Base-by-base conservation (phyloP, 2,329 filamentous ascomycete genomes). In the Trichoderma afroharzianum region DNA sequence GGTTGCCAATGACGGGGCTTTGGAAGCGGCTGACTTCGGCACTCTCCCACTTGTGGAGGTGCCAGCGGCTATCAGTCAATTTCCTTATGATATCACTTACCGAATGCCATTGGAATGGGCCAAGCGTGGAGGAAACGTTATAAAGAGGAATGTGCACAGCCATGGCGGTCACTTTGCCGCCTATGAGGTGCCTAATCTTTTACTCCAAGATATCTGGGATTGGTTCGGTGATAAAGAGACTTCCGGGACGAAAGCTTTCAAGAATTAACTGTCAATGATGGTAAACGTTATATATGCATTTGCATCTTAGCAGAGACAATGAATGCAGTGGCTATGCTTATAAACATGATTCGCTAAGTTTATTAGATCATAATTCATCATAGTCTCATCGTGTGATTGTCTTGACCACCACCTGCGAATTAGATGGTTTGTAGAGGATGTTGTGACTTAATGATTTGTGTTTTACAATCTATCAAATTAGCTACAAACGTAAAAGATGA, bases 161-260 rank as follows among this genome's bases (percentile, higher is more conserved):
- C 28, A 66, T 66, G 63, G 63, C 11, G 63, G 63, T n/a, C 63
- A 66, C 6, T 66, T 55, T 66, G 63, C 63, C 7, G 30, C 47
- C 21, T 55, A 66, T 11, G 63, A 66, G 12, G 43, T 66, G 30
- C 63, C 63, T 1, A 14, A 55, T 36, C 43, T 55, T 14, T 32
- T 66, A 47, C n/a, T 55, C 5, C 14, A 26, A 14, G 63, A 55
- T 39, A 66, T 66, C 43, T 55, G 63, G 30, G 30, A 53, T 21
- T 66, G 63, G 63, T 66, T 66, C 47, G 47, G 63, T 11, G 63
- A 66, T 55, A 26, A 26, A 4, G 14, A 36, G 7, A 24, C 15
- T 26, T 36, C 63, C n/a, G 30, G 30, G 28, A 66, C 63, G 5
- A 26, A 36, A n/a, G 21, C 26, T 36, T 36, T 36, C 33, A 36